Conservation (phyloP, 1,139 yeast species). For the Meyerozyma guilliermondii region DNA sequence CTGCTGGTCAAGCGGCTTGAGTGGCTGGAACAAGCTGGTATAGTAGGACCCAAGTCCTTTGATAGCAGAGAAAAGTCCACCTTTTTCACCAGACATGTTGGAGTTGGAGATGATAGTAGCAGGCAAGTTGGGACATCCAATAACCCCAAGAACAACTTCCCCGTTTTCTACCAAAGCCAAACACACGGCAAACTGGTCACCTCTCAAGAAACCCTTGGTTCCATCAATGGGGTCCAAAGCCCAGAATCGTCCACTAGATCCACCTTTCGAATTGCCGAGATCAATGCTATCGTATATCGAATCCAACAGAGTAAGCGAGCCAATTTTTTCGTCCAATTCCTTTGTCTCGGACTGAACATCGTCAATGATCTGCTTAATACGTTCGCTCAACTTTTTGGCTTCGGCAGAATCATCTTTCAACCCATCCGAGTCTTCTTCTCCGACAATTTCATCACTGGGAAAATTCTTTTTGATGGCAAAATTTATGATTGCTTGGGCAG, state of each 20-base stretch:
- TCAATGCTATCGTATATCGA: conserved; percentile 68
- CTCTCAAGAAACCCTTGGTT: conserved; percentile 91
- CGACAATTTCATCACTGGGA: conserved; percentile 83
- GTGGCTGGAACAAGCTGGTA: conserved; percentile 34
- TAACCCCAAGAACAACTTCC: conserved; percentile 78
- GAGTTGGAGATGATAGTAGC: conserved; percentile 40
- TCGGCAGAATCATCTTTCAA: conserved; percentile 46
- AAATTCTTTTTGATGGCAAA: conserved; percentile 74
- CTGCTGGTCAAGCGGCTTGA: conserved; percentile 34
- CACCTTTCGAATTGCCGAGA: conserved; percentile 74
- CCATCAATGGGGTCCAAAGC: conserved; percentile 98
- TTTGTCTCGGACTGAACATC: conserved; percentile 37
- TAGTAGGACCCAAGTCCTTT: conserved; percentile 70
- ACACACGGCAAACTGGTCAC: conserved; percentile 96
- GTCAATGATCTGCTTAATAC: conserved; percentile 46
- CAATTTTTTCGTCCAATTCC: conserved; percentile 22
- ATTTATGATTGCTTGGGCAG: conserved; percentile 90
- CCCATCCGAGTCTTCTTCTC: conserved; percentile 83
- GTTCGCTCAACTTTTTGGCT: conserved; percentile 25
- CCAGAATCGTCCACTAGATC: conserved; percentile 81
- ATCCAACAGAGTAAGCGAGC: conserved; percentile 38
- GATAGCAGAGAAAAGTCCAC: conserved; percentile 76
- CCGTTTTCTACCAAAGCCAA: conserved; percentile 85
- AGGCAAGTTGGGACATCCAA: conserved; percentile 92
- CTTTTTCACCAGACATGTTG: conserved; percentile 37